Evolutionary conservation across 345 rosid species (phyloP), one percentile per base, ranked within the genome.

Genomic region (Moricandia arvensis): DNA sequence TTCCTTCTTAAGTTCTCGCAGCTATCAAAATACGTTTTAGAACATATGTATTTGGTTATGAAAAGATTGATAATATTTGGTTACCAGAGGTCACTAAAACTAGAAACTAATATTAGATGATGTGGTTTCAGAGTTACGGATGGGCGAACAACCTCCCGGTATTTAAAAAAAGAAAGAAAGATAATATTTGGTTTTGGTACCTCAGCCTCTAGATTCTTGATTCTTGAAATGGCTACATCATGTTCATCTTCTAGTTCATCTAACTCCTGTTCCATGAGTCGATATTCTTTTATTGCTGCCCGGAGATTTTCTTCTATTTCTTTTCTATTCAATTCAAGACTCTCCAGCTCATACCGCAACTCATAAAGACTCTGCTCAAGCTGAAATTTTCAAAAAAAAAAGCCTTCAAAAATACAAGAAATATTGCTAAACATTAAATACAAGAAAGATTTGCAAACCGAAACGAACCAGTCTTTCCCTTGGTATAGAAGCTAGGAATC

Each of bases 401-500:
- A 43, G 12, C 6, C 6, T 2, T 64, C 33, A 54, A 17, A 21
- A 53, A 21, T 41, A 47, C 18, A 13, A 47, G 18, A 13, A 68
- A 34, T 43, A 45, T 21, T 29, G 47, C 54, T 12, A 26, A 66
- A 64, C 53, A 60, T 0, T 7, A 0, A 17, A 70, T 5, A 57
- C 33, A 63, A 65, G 68, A 71, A 65, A 58, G 41, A 16, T 12
- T 11, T 31, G 3, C 1, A 34, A 47, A 66, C 21, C 5, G 45
- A 69, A 38, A 86, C 91, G 24, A 73, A 91, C 98, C 98, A 82
- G 79, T 49, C 76, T 82, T 78, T 91, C 96, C 69, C 90, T 81
- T 35, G 79, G 86, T 61, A 91, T 63, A 11, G 87, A 89, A 41
- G 85, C 86, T 15, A 85, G 69, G 63, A 93, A 47, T 5, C 90